Percentiles rank a stretch among this genome's conserved stretches.
Conservation (phyloP, 2,329 filamentous ascomycete species). For the Cercospora berteroae region DNA sequence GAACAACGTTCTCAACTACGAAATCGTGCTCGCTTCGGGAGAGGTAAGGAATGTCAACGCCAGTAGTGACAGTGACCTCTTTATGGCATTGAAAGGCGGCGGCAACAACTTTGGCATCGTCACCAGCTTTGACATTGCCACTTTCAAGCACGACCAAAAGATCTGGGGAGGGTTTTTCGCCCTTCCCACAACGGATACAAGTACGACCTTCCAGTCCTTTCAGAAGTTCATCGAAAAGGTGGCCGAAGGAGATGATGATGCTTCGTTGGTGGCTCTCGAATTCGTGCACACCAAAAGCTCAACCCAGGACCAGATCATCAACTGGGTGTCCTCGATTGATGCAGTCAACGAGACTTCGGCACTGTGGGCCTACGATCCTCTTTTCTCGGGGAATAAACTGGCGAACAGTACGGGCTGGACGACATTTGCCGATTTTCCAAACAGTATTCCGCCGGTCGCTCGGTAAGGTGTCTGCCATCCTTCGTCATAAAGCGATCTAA, state of each 20-base stretch:
- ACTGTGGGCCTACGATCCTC: not conserved
- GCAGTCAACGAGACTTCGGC: not conserved
- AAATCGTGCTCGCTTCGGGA: constrained; percentile 30
- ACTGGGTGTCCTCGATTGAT: constrained; percentile 7
- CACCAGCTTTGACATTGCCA: constrained; percentile 20
- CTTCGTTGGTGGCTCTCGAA: constrained; percentile 3
- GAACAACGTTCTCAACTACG: constrained; percentile 33
- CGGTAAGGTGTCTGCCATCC: not conserved
- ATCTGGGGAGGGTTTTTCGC: constrained; percentile 26
- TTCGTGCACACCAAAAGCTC: not conserved
- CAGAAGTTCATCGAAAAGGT: not conserved
- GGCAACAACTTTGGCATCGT: constrained; percentile 28
- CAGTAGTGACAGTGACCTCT: constrained; percentile 25
- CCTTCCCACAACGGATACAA: constrained; percentile 13
- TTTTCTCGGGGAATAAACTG: not conserved
- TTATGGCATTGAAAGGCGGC: constrained; percentile 22
- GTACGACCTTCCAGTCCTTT: not conserved
- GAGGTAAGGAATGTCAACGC: constrained; percentile 28
- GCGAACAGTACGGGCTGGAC: not conserved
- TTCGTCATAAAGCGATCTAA: not conserved
- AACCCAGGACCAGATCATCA: not conserved
- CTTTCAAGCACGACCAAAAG: constrained; percentile 21
- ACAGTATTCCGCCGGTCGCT: constrained; percentile 4
- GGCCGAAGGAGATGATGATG: not conserved
- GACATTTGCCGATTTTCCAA: constrained; percentile 8